A percentile compares a stretch with the other conserved stretches of the same genome.
Evolutionary conservation across 441 rosid genomes (phyloP).

Genomic region (Erysimum cheiri): DNA sequence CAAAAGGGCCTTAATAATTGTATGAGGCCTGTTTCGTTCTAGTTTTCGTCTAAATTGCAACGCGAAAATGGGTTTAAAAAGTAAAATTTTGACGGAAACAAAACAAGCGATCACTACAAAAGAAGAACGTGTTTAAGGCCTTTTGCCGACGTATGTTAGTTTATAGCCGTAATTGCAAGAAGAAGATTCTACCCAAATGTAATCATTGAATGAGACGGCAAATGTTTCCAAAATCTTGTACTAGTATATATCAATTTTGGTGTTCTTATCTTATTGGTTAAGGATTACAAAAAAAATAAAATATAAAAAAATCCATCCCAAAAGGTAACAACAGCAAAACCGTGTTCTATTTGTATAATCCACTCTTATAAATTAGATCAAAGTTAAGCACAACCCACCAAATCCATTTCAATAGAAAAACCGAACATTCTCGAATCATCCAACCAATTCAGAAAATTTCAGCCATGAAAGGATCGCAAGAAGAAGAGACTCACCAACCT

Average conservation of each 20-base stretch:
- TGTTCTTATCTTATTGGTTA: conserved; percentile 34
- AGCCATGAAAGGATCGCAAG: conserved; percentile 51
- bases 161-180: neutral
- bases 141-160: too few species aligned
- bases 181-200: neutral
- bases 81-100: neutral
- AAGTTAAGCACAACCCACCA: neutral
- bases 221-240: neutral
- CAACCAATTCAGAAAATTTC: conserved; percentile 5
- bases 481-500: conserved; percentile 27
- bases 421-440: conserved; percentile 23
- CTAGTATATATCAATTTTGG: neutral
- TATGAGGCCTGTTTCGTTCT: neutral
- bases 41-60: too few species aligned
- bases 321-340: conserved; percentile 14
- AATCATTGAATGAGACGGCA: conserved; percentile 5
- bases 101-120: neutral
- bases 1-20: conserved; percentile 2
- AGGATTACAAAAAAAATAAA: neutral
- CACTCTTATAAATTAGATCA: conserved; percentile 7
- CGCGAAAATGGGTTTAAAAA: neutral
- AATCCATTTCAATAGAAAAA: neutral
- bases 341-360: conserved; percentile 18
- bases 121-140: conserved; percentile 10
- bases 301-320: neutral